Percentiles rank a stretch among this genome's conserved stretches.
These are phyloP conservation scores for Lactarius akahatsu DNA, from an alignment of 768 basidiomycete genomes.

Conservation along the genomic window DNA sequence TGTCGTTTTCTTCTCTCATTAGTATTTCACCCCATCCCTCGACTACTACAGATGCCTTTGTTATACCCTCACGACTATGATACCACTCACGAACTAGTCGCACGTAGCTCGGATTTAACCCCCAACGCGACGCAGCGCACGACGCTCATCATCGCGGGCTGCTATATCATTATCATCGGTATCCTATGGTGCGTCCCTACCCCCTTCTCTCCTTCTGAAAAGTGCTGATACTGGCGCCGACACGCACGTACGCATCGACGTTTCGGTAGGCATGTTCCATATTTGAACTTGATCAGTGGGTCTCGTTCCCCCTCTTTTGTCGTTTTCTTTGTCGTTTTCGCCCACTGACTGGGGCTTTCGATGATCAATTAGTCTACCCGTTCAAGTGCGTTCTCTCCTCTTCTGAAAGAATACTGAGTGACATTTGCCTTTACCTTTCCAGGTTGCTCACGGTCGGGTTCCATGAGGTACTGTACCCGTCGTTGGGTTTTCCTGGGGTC, in stretches of 20 bases:
- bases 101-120: conserved; percentile 42
- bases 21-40: not conserved
- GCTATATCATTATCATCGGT: conserved; percentile 71
- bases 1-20: not conserved
- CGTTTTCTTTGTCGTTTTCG: not conserved
- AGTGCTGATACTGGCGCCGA: not conserved
- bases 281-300: conserved; percentile 71
- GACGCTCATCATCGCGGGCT: conserved; percentile 78
- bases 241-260: conserved; percentile 1
- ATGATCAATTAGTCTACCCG: conserved; percentile 63
- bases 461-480: conserved; percentile 58
- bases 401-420: not conserved
- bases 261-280: conserved; percentile 67
- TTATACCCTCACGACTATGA: conserved; percentile 8
- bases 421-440: not conserved
- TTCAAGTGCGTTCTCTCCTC: conserved; percentile 70
- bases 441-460: conserved; percentile 86
- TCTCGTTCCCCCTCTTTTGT: conserved; percentile 21
- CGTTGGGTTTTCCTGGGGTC: conserved; percentile 19
- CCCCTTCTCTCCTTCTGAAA: not conserved
- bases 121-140: conserved; percentile 71
- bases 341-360: not conserved
- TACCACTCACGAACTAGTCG: conserved; percentile 12
- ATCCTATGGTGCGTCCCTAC: conserved; percentile 64
- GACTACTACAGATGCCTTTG: conserved; percentile 25